These are phyloP conservation scores for Daedaleopsis nitida DNA, from an alignment of 768 basidiomycete species.

Conservation along the genomic window DNA sequence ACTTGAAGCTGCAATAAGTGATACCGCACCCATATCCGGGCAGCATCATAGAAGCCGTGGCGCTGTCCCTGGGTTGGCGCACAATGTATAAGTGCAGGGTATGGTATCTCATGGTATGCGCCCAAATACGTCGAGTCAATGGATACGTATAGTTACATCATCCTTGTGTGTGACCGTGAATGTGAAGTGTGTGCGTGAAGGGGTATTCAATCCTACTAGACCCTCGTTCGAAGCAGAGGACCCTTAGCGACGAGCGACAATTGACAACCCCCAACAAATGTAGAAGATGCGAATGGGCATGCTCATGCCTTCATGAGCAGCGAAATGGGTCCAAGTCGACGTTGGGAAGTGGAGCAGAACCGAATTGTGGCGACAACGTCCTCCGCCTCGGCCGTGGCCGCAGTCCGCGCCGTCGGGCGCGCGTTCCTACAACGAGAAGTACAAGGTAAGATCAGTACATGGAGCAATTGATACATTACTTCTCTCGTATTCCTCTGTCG, in stretches of 20 bases:
- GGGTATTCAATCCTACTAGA: not conserved
- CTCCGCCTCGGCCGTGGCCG: no score
- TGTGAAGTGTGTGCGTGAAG: not conserved
- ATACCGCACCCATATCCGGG: no score
- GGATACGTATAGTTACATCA: not conserved
- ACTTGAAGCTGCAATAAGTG: no score
- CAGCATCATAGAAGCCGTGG: no score
- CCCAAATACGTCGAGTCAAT: no score
- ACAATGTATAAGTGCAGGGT: no score
- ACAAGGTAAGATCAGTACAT: not conserved
- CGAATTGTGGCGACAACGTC: not conserved
- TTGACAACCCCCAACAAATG: no score
- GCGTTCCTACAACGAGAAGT: no score
- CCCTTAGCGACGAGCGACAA: not conserved
- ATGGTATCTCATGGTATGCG: no score
- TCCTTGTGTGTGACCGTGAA: not conserved
- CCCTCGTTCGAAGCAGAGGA: not conserved
- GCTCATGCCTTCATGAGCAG: no score
- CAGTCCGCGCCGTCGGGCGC: not conserved
- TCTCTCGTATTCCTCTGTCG: conserved; percentile 25
- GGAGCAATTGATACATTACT: conserved; percentile 21
- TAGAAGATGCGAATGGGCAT: no score
- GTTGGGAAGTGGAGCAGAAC: not conserved
- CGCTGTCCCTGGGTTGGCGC: no score
- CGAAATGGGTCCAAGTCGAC: not conserved